Conservation (phyloP, 169 alveolate species). For the Neospora caninum region DNA sequence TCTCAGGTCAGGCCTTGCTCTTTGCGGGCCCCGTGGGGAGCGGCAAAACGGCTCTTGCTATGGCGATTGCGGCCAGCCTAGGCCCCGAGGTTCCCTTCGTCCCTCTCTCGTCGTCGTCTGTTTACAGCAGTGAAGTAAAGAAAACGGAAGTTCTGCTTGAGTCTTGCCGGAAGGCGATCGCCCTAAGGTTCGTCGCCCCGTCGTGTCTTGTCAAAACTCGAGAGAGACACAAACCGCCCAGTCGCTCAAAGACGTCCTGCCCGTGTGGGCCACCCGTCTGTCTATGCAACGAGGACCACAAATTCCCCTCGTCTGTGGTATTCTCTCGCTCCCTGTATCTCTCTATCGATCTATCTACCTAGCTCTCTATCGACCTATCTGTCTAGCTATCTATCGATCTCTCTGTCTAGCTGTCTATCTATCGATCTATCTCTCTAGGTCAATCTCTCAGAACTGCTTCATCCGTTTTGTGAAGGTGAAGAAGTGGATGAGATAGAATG, state of each 20-base stretch:
- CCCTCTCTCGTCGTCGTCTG: slow-evolving; percentile 99
- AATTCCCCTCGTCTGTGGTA: not conserved
- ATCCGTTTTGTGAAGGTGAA: too few species aligned
- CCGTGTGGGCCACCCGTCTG: too few species aligned
- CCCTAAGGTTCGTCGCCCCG: slow-evolving; percentile 73
- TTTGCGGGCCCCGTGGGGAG: slow-evolving; percentile 91
- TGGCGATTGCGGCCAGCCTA: slow-evolving; percentile 97
- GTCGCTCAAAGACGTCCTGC: not conserved
- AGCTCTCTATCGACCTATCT: not conserved
- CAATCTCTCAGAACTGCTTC: too few species aligned
- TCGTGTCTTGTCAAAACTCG: not conserved
- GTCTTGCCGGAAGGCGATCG: slow-evolving; percentile 98
- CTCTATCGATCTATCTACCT: not conserved
- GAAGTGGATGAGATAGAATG: too few species aligned
- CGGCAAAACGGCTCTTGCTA: slow-evolving; percentile 99
- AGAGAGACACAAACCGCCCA: too few species aligned
- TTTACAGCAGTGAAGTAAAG: slow-evolving; percentile 97
- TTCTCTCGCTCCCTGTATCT: not conserved
- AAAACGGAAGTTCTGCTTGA: slow-evolving; percentile 98
- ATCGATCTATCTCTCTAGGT: not conserved
- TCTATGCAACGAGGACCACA: not conserved
- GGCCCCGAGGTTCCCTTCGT: slow-evolving; percentile 99
- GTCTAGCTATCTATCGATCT: not conserved
- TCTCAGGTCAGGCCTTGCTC: slow-evolving; percentile 91
- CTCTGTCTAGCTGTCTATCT: not conserved